These are phyloP conservation scores for Ogataea degrootiae DNA, from an alignment of 805 yeast genomes.

Conservation along the genomic window DNA sequence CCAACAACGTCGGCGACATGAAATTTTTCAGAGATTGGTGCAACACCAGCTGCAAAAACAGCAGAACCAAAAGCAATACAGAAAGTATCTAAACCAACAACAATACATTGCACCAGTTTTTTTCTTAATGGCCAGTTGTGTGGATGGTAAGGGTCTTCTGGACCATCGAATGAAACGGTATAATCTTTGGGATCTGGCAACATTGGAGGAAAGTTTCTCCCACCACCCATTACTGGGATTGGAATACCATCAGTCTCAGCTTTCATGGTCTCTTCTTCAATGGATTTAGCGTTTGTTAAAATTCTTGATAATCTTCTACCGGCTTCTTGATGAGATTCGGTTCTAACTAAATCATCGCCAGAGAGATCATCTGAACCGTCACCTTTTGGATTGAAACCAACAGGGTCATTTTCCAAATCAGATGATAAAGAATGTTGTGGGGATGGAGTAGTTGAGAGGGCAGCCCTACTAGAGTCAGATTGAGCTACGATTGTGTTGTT, in stretches of 20 bases:
- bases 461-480: not conserved
- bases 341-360: conserved; percentile 5
- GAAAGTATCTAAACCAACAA: conserved; percentile 46
- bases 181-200: conserved; percentile 53
- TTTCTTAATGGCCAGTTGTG: conserved; percentile 61
- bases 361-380: conserved; percentile 3
- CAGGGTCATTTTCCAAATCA: conserved; percentile 4
- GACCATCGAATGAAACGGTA: conserved; percentile 71
- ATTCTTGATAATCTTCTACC: conserved; percentile 34
- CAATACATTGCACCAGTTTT: conserved; percentile 40
- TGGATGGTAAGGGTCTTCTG: conserved; percentile 75
- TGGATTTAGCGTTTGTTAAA: conserved; percentile 34
- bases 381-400: not conserved
- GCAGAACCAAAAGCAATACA: conserved; percentile 75
- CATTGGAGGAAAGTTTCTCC: conserved; percentile 56
- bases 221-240: conserved; percentile 63
- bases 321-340: conserved; percentile 15
- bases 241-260: conserved; percentile 32
- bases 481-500: too few species aligned
- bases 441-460: conserved; percentile 1
- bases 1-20: conserved; percentile 66
- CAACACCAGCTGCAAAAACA: conserved; percentile 63
- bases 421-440: conserved; percentile 6
- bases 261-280: conserved; percentile 26
- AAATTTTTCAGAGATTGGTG: conserved; percentile 43